Conservation (phyloP, 352 stramenopile genomes). For the Globisporangium middletonii region DNA sequence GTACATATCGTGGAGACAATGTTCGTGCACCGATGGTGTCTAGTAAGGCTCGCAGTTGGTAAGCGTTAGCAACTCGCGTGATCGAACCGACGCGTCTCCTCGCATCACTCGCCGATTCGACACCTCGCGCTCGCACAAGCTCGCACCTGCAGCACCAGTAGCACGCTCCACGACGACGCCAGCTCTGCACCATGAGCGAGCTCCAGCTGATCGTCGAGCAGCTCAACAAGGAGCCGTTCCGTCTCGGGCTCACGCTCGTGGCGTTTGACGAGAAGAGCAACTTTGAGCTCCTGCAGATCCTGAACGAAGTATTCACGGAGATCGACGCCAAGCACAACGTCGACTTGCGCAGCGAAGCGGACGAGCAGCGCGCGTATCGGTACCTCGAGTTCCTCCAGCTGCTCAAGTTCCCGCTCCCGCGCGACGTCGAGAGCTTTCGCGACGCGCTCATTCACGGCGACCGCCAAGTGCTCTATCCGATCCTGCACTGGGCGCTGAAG, state of each 20-base stretch:
- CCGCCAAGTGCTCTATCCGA: constrained; percentile 85
- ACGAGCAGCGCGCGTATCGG: constrained; percentile 69
- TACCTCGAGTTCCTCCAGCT: constrained; percentile 91
- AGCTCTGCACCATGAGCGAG: constrained; percentile 69
- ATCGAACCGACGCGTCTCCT: constrained; percentile 10
- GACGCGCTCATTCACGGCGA: constrained; percentile 78
- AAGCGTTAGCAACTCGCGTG: too few relatives aligned
- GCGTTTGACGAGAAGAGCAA: constrained; percentile 94
- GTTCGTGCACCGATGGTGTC: too few relatives aligned
- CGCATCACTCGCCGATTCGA: background rate
- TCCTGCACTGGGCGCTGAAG: constrained; percentile 91
- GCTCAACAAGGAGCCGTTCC: constrained; percentile 92
- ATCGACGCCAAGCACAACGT: constrained; percentile 85
- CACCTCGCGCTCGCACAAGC: too few relatives aligned
- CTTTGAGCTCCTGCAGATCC: constrained; percentile 90
- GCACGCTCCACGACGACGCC: background rate
- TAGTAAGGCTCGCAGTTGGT: too few relatives aligned
- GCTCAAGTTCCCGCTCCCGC: constrained; percentile 90
- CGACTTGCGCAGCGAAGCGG: constrained; percentile 76
- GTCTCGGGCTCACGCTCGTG: constrained; percentile 82
- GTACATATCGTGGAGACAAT: too few relatives aligned
- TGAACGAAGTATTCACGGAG: constrained; percentile 90
- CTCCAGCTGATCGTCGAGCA: constrained; percentile 91
- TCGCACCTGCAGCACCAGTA: background rate
- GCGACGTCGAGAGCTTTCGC: constrained; percentile 67